These are phyloP conservation scores for Yamadazyma triangularis DNA, from an alignment of 1,139 yeast genomes.

Conservation along the genomic window DNA sequence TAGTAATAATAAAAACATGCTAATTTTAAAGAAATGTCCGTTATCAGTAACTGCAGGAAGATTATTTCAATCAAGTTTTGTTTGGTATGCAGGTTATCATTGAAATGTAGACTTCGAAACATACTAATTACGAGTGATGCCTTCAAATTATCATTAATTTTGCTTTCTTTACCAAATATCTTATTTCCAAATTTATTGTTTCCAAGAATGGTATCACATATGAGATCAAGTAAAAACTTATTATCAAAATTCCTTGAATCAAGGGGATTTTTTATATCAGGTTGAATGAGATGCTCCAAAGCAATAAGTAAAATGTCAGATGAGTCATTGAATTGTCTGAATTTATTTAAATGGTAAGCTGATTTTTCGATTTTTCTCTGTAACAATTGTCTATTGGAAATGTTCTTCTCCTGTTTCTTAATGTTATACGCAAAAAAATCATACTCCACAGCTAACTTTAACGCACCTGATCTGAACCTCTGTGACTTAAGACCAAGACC, in stretches of 20 bases:
- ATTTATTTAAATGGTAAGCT: background rate
- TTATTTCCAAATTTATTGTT: no score
- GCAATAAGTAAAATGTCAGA: no score
- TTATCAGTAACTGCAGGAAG: no score
- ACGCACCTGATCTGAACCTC: slow-evolving; percentile 4
- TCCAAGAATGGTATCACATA: no score
- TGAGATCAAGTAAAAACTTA: no score
- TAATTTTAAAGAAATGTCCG: no score
- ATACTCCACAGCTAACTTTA: slow-evolving; percentile 16
- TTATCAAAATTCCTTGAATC: no score
- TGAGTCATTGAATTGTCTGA: background rate
- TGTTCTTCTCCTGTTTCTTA: slow-evolving; percentile 2
- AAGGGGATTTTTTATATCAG: background rate
- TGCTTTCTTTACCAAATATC: background rate
- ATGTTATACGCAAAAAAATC: slow-evolving; percentile 17
- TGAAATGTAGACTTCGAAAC: no score
- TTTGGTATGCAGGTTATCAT: no score
- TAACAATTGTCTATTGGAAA: background rate
- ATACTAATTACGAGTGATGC: background rate
- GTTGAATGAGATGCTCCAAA: background rate
- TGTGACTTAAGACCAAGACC: slow-evolving; percentile 11
- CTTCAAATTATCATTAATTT: background rate
- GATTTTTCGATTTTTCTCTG: slow-evolving; percentile 1
- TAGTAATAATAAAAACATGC: slow-evolving; percentile 18
- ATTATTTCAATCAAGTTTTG: slow-evolving; percentile 1